Evolutionary conservation across 768 basidiomycete genomes (phyloP).

Genomic region (Kwoniella heveanensis): DNA sequence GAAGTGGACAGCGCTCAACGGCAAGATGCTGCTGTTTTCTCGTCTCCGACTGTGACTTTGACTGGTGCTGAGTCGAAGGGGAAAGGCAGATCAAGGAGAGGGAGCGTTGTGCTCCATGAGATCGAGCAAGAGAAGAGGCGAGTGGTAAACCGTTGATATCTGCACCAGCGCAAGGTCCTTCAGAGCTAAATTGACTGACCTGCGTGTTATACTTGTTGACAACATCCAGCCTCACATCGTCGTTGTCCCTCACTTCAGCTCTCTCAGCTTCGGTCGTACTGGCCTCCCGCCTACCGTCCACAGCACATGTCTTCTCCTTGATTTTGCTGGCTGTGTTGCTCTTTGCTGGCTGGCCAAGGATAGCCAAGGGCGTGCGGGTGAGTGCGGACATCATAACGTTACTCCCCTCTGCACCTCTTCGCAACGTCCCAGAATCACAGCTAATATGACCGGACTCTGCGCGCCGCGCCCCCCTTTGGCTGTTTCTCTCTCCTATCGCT

Average conservation of each 20-base stretch:
- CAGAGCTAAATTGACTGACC: background rate
- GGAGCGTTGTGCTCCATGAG: slow-evolving; percentile 14
- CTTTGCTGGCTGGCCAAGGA: slow-evolving; percentile 49
- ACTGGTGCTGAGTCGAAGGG: background rate
- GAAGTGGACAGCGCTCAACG: slow-evolving; percentile 4
- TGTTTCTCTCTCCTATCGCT: too few species aligned
- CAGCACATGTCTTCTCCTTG: slow-evolving; percentile 84
- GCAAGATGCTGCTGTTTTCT: too few species aligned
- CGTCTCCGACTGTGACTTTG: too few species aligned
- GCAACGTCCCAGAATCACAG: too few species aligned
- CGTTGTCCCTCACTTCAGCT: slow-evolving; percentile 64
- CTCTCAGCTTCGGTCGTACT: slow-evolving; percentile 90
- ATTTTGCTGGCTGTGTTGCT: slow-evolving; percentile 42
- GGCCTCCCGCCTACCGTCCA: slow-evolving; percentile 81
- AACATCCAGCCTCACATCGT: slow-evolving; percentile 49
- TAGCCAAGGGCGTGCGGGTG: slow-evolving; percentile 47
- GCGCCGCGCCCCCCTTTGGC: too few species aligned
- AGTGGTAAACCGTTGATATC: slow-evolving; percentile 1
- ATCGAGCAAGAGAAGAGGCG: slow-evolving; percentile 43
- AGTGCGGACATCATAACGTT: too few species aligned
- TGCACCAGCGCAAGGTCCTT: background rate
- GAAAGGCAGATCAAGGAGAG: slow-evolving; percentile 23
- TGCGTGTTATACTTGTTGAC: background rate
- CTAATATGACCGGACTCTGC: too few species aligned
- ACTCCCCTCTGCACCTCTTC: too few species aligned